phyloP scores from a whole-genome alignment of 2,329 filamentous ascomycete genomes.

The Ampelomyces quisqualis region DNA sequence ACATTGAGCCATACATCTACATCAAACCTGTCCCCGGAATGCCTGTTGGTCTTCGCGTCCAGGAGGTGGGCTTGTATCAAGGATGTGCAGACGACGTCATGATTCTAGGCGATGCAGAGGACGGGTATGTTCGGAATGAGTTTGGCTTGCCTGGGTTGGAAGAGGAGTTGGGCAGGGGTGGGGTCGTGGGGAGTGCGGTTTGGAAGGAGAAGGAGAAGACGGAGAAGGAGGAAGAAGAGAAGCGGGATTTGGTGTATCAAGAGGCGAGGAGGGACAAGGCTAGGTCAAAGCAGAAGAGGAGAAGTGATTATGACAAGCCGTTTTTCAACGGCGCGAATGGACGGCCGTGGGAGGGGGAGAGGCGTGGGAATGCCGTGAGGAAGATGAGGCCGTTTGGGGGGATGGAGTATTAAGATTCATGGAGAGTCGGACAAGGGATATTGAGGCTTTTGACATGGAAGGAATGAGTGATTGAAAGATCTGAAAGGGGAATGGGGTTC shows the following conservation, averaged over 20 bases:
- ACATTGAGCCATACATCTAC: constrained; percentile 35
- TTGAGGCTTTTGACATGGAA: too few relatives aligned
- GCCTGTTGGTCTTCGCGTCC: constrained; percentile 14
- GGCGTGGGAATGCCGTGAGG: neutral
- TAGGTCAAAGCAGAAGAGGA: neutral
- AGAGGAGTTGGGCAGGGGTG: constrained; percentile 4
- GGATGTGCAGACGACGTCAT: constrained; percentile 1
- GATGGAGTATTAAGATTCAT: too few relatives aligned
- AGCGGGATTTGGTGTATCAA: neutral
- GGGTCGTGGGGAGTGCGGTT: constrained; percentile 9
- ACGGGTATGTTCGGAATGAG: constrained; percentile 11
- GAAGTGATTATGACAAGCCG: constrained; percentile 5
- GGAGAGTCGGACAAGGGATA: too few relatives aligned
- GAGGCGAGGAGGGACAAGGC: neutral
- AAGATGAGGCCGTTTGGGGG: too few relatives aligned
- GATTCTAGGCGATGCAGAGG: constrained; percentile 1
- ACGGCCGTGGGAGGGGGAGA: constrained; percentile 19
- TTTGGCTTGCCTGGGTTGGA: constrained; percentile 14
- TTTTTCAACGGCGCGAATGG: constrained; percentile 25
- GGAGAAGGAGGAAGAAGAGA: constrained; percentile 3
- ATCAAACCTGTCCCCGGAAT: constrained; percentile 15
- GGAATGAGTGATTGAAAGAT: too few relatives aligned
- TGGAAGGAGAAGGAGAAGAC: constrained; percentile 5
- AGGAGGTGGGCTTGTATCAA: constrained; percentile 5
- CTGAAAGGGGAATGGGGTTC: too few relatives aligned